Base-by-base conservation (phyloP, 208 protist species). In the Leishmania aethiopica region DNA sequence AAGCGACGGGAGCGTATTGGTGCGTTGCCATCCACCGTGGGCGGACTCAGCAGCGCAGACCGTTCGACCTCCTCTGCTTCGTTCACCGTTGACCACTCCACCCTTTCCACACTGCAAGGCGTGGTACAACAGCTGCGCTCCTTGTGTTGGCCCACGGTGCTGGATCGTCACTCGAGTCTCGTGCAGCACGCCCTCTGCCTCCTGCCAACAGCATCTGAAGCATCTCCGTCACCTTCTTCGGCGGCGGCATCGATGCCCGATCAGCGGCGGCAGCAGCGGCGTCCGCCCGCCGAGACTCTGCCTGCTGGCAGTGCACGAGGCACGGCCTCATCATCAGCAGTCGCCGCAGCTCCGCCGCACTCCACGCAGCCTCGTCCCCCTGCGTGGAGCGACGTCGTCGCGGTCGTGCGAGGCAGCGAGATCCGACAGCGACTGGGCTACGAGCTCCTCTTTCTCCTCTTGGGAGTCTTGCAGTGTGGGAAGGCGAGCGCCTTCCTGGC, bases 91-190 rank as follows among this genome's bases (percentile, higher is more conserved):
- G 70, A 72, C 51, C 45, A 80, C 45, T 59, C 47, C 22, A 55
- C 62, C 7, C 17, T 49, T 28, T 79, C 62, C 42, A 72, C 19
- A 11, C 28, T 74, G 22, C 40, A 51, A 32, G 70, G 45, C 3
- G 42, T 80, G n/a, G 82, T 92, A 19, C 76, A 85, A 74, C 62
- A 87, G n/a, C 66, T 96, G 76, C 89, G 87, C 40, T 71, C 84
- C 35, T 78, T 96, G 40, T 91, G 90, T 73, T 91, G 85, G 86
- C 89, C 89, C 1, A 85, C 81, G 55, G 75, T 88, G 53, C 64
- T 88, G 64, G 89, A 95, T 72, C 69, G 60, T 25, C 55, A 87
- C 47, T 88, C 92, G 4, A 60, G 37, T 10, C 75, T 88, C 53
- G 86, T 95, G 32, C 80, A 83, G 19, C 84, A 78, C 8, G 45